Percentiles rank a stretch among this genome's conserved stretches.
Evolutionary conservation across 371 early-diverging fungal species (phyloP).

Genomic region (Saksenaea vasiformis): DNA sequence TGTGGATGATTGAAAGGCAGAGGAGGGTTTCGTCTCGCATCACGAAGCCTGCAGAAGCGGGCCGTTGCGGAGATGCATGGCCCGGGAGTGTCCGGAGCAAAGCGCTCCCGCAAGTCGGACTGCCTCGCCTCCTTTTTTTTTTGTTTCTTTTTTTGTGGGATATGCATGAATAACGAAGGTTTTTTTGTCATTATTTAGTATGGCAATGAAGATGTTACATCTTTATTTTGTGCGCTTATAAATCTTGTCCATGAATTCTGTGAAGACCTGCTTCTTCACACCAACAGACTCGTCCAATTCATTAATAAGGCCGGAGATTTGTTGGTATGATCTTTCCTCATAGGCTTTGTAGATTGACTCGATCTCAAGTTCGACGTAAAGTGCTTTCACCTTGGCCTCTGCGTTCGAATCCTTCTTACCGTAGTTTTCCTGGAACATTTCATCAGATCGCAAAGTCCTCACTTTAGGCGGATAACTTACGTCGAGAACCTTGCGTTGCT

Average conservation of each 20-base stretch:
- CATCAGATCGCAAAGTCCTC: background rate
- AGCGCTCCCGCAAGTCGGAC: background rate
- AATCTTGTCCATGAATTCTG: conserved; percentile 89
- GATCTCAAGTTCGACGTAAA: conserved; percentile 81
- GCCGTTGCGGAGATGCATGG: background rate
- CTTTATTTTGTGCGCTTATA: conserved; percentile 89
- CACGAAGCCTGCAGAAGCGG: background rate
- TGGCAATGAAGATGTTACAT: background rate
- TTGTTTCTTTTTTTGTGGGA: background rate
- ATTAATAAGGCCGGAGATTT: conserved; percentile 73
- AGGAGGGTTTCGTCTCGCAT: background rate
- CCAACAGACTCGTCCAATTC: conserved; percentile 69
- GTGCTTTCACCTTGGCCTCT: conserved; percentile 79
- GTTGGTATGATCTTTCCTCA: conserved; percentile 80
- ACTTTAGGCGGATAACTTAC: conserved; percentile 33
- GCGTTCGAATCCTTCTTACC: conserved; percentile 79
- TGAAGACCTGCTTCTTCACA: conserved; percentile 82
- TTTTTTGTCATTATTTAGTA: too few relatives aligned
- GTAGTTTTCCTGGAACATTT: conserved; percentile 71
- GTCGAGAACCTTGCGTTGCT: conserved; percentile 86
- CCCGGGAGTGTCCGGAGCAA: background rate
- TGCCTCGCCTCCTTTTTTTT: too few relatives aligned
- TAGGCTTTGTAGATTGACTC: conserved; percentile 79
- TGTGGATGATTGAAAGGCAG: conserved; percentile 6
- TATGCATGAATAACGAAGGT: too few relatives aligned